Base-by-base conservation (phyloP, 306 rosid genomes). In the Acacia melanoxylon region DNA sequence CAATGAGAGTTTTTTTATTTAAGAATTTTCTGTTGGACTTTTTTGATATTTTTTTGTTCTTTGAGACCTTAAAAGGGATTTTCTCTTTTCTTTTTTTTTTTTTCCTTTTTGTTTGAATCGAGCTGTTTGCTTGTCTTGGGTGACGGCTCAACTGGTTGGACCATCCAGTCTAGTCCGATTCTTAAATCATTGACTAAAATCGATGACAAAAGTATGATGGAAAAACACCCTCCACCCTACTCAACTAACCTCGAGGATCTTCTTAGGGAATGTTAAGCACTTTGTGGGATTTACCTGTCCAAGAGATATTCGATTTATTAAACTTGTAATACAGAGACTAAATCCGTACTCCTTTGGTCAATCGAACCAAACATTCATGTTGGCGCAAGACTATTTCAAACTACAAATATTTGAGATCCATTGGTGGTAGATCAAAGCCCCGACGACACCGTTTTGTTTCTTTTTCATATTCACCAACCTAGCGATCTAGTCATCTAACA, bases 51-150 rank as follows among this genome's bases (percentile, higher is more conserved):
- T 27, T 27, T 27, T 27, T 27, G 29, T 0, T 27, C 29, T 27
- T 27, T n/a, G n/a, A n/a, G n/a, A n/a, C n/a, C n/a, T n/a, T n/a
- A n/a, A n/a, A n/a, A n/a, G n/a, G n/a, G n/a, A n/a, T n/a, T n/a
- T n/a, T n/a, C n/a, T n/a, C n/a, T n/a, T n/a, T n/a, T n/a, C n/a
- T n/a, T n/a, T n/a, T n/a, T n/a, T n/a, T n/a, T n/a, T n/a, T n/a
- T n/a, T n/a, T 31, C 2, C 4, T 35, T 35, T 35, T 0, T 4
- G 6, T 35, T 6, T 6, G 4, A 35, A 35, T 35, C 37, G n/a
- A n/a, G n/a, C n/a, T n/a, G n/a, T n/a, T n/a, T 35, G 4, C 4
- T 0, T 0, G 4, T 5, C 37, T 0, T 35, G 0, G 7, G 40
- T 35, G 40, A 35, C 8, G 1, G 6, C 8, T 37, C 41, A 6